Conservation (phyloP, 305 asterid species). For the Fraxinus xanthoxyloides region DNA sequence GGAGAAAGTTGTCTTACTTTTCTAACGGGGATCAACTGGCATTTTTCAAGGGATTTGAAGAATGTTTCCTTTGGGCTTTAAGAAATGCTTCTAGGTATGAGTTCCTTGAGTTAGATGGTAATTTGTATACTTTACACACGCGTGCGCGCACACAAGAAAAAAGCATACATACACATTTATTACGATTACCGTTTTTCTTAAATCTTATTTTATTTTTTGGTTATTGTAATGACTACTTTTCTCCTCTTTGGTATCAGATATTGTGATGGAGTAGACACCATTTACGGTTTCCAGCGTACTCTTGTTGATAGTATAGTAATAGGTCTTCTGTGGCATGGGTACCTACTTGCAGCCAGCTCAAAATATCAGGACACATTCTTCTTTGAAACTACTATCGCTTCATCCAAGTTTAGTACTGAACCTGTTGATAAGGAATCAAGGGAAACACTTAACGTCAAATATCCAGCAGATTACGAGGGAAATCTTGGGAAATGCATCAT, state of each 20-base stretch:
- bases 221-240: conserved; percentile 20
- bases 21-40: conserved; percentile 60
- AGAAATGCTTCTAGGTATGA: conserved; percentile 76
- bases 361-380: conserved; percentile 37
- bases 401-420: conserved; percentile 39
- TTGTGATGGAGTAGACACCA: conserved; percentile 52
- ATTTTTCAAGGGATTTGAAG: conserved; percentile 65
- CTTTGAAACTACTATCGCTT: conserved; percentile 31
- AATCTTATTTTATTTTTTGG: conserved; percentile 3
- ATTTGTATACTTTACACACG: conserved; percentile 9
- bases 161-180: neutral
- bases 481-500: conserved; percentile 83
- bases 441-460: conserved; percentile 45
- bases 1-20: conserved; percentile 63
- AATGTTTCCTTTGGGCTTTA: conserved; percentile 80
- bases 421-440: conserved; percentile 49
- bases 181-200: conserved; percentile 15
- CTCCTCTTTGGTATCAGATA: conserved; percentile 48
- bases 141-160: too few relatives aligned
- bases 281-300: conserved; percentile 40
- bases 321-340: conserved; percentile 81
- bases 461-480: conserved; percentile 49
- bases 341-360: conserved; percentile 45
- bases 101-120: neutral
- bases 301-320: conserved; percentile 63